phyloP scores from a whole-genome alignment of 305 asterid genomes.

The Solanum aculeatissimum region DNA sequence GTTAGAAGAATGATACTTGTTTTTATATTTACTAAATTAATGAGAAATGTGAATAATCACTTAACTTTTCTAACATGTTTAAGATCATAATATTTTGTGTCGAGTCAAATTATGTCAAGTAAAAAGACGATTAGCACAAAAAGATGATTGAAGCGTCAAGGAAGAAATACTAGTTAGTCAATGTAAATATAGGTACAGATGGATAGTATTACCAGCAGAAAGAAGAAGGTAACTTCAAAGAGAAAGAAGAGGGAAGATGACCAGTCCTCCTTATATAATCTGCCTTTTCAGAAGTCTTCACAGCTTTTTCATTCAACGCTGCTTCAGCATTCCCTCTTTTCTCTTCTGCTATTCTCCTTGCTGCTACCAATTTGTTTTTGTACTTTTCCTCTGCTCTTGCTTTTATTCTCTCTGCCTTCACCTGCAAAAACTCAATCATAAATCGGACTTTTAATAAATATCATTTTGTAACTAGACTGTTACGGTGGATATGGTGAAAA shows the following conservation, averaged over 20 bases:
- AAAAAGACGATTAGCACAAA: not conserved
- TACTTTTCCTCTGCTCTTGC: constrained; percentile 69
- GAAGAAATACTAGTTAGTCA: not conserved
- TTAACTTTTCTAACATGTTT: too few relatives aligned
- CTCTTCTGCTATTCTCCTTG: constrained; percentile 77
- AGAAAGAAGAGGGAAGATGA: constrained; percentile 61
- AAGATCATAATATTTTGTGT: not conserved
- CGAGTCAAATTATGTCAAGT: not conserved
- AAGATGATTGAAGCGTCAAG: not conserved
- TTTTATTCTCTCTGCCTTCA: constrained; percentile 71
- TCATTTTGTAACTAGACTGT: not conserved
- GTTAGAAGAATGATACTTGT: not conserved
- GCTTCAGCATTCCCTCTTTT: constrained; percentile 77
- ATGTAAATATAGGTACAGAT: not conserved
- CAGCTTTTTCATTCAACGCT: constrained; percentile 54
- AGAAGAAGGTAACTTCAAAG: constrained; percentile 55
- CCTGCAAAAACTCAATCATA: constrained; percentile 16
- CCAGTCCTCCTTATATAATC: constrained; percentile 86
- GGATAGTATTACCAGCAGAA: constrained; percentile 44
- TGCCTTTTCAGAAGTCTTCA: constrained; percentile 55
- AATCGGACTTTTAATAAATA: not conserved
- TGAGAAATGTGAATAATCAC: not conserved
- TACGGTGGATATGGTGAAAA: not conserved
- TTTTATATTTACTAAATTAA: not conserved
- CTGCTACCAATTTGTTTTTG: constrained; percentile 48